phyloP scores from a whole-genome alignment of 2,329 filamentous ascomycete species.

The Colletotrichum melonis region DNA sequence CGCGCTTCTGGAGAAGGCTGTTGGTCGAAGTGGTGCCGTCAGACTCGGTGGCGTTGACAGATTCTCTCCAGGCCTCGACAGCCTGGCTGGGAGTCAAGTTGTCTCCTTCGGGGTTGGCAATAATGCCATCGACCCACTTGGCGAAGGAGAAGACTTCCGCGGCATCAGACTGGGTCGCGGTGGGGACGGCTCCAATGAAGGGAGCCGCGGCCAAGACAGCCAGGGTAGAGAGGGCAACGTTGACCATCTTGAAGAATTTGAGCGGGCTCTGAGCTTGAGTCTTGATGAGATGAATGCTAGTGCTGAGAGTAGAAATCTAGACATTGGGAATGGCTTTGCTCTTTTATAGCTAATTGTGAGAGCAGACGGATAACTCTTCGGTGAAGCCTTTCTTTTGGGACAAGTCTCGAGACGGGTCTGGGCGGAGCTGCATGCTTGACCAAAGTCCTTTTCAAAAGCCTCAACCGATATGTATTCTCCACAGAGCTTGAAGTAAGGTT shows the following conservation, averaged over 20 bases:
- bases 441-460: no score
- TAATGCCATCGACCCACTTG: constrained; percentile 30
- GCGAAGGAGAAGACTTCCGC: constrained; percentile 26
- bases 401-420: no score
- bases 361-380: no score
- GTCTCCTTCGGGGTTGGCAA: constrained; percentile 28
- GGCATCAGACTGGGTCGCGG: neutral
- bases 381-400: no score
- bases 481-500: no score
- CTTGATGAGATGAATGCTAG: no score
- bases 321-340: no score
- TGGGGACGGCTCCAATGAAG: neutral
- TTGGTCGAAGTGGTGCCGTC: neutral
- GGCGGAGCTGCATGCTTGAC: no score
- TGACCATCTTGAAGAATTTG: constrained; percentile 15
- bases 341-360: no score
- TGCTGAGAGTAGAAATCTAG: no score
- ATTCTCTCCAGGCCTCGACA: constrained; percentile 10
- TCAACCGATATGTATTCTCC: no score
- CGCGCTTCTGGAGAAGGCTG: constrained; percentile 10
- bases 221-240: constrained; percentile 11
- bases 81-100: constrained; percentile 28
- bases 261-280: no score
- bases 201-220: neutral
- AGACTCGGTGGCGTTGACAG: neutral